These are phyloP conservation scores for Nannizziopsis arthrosporioides DNA, from an alignment of 2,329 filamentous ascomycete genomes.

Conservation along the genomic window DNA sequence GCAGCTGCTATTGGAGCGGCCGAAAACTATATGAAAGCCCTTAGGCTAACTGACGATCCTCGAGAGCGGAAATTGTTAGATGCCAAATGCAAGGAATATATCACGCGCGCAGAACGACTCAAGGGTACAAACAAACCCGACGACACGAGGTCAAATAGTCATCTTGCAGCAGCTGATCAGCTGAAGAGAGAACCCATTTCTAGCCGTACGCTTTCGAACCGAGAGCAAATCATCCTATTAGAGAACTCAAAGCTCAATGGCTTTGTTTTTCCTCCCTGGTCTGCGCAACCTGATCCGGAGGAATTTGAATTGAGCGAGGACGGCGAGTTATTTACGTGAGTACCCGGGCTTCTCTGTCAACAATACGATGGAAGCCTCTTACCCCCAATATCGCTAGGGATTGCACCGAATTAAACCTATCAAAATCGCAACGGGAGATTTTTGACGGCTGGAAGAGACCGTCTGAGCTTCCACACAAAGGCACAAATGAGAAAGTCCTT, in stretches of 20 bases:
- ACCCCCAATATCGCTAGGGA: constrained; percentile 46
- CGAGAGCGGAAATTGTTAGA: constrained; percentile 56
- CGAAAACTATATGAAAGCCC: constrained; percentile 70
- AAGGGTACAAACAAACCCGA: constrained; percentile 39
- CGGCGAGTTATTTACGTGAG: constrained; percentile 51
- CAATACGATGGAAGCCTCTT: not conserved
- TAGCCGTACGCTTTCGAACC: constrained; percentile 50
- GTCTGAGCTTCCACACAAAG: constrained; percentile 46
- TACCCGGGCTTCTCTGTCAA: constrained; percentile 5
- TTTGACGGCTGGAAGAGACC: constrained; percentile 78
- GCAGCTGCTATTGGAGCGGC: constrained; percentile 63
- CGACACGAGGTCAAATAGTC: not conserved
- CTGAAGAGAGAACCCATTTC: constrained; percentile 40
- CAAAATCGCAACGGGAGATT: constrained; percentile 58
- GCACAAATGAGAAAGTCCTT: constrained; percentile 28
- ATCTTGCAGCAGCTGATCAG: not conserved
- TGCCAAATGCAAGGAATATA: constrained; percentile 55
- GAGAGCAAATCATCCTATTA: constrained; percentile 65
- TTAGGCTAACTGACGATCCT: constrained; percentile 49
- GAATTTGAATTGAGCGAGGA: constrained; percentile 49
- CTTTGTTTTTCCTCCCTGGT: constrained; percentile 77
- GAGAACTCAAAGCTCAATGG: constrained; percentile 71
- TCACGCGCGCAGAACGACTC: constrained; percentile 62
- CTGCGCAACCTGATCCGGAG: constrained; percentile 44
- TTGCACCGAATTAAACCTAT: constrained; percentile 56